phyloP scores from a whole-genome alignment of 352 stramenopile species.

The Nothophytophthora sp. region DNA sequence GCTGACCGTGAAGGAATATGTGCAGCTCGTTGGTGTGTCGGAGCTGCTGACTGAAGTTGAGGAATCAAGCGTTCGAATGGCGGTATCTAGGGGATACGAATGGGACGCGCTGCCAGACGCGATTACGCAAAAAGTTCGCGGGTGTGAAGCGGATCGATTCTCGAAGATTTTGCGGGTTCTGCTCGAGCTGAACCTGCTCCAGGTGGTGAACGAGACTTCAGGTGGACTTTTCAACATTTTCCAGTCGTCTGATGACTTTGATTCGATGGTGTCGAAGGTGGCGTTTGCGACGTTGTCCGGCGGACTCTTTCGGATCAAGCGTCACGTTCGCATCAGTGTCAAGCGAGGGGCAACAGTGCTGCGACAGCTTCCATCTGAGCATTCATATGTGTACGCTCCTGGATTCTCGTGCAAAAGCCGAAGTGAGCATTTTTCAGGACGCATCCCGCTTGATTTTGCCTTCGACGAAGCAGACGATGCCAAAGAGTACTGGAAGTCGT shows the following conservation, averaged over 20 bases:
- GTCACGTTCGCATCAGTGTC: conserved; percentile 47
- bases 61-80: conserved; percentile 52
- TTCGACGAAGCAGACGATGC: conserved; percentile 40
- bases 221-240: conserved; percentile 58
- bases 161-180: conserved; percentile 70
- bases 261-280: conserved; percentile 74
- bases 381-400: conserved; percentile 67
- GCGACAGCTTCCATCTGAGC: conserved; percentile 45
- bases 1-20: conserved; percentile 66
- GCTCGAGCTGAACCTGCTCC: conserved; percentile 65
- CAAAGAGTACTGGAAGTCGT: conserved; percentile 72
- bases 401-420: conserved; percentile 55
- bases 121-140: conserved; percentile 56
- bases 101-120: conserved; percentile 50
- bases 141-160: conserved; percentile 72
- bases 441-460: conserved; percentile 56
- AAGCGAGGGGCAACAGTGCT: conserved; percentile 60
- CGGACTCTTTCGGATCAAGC: conserved; percentile 60
- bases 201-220: conserved; percentile 59
- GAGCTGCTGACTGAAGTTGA: conserved; percentile 66
- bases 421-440: conserved; percentile 53
- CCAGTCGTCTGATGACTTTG: conserved; percentile 63
- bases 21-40: conserved; percentile 68
- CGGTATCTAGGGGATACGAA: conserved; percentile 38
- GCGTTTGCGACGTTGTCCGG: conserved; percentile 74